Base-by-base conservation (phyloP, 805 yeast species). In the Metschnikowia lochheadii region DNA sequence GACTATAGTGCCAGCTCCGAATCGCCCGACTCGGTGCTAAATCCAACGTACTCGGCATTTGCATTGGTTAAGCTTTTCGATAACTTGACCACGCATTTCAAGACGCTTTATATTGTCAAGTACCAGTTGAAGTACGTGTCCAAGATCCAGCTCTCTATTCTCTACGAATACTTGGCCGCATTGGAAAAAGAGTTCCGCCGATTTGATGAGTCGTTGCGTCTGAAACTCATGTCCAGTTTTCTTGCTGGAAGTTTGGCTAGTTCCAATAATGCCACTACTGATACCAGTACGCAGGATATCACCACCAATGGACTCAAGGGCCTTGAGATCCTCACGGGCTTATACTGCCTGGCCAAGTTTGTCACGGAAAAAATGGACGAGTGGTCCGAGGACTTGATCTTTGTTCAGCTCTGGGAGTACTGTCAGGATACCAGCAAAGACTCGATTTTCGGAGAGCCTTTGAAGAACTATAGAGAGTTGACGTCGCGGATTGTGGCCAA, bases 211-310 rank as follows among this genome's bases (percentile, higher is more conserved):
- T 54, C 63, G 5, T 66, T 62, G 50, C 63, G 62, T 41, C 67
- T 57, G 61, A 69, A 65, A 53, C 56, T 63, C 32, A 66, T 70
- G 6, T 52, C 70, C 42, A 63, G 66, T 21, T 63, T 69, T 34
- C 65, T 73, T 5, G 73, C 77, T 1, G 74, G 74, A 1, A 31
- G 38, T 20, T 32, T 34, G 46, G 39, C 46, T 13, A 43, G 21
- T 21, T 34, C 46, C 15, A 33, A 21, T 23, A 23, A 40, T 5
- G 51, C 37, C 13, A 40, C 46, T 15, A 39, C 14, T 5, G 61
- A 56, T 14, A 20, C 50, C 5, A 49, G 21, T 10, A 89, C 97
- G 82, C 99, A 94, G 83, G 97, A 97, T 62, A 97, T 91, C 69
- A 92, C 92, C 69, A 91, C 98, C 76, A 58, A 63, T 34, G 62